Evolutionary conservation across 805 yeast species (phyloP), one percentile per base, ranked within the genome.

Genomic region (Metschnikowia continentalis): DNA sequence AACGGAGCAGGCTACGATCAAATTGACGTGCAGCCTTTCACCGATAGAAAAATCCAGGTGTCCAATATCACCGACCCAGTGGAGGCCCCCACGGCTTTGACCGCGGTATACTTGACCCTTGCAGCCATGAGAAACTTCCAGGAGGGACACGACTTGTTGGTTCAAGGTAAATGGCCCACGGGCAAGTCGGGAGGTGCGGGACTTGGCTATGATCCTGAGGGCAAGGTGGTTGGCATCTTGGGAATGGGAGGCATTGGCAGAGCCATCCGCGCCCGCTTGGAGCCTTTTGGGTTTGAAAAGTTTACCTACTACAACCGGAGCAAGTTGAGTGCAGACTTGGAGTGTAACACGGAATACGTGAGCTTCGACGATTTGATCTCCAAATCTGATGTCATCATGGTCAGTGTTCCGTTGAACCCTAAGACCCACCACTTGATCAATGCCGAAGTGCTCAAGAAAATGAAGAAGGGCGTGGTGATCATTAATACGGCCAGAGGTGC

Each of bases 211-310:
- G 91, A 85, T 61, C 95, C 95, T 15, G 82, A 76, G 54, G 89
- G 88, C 7, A 84, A 85, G 62, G 76, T 76, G 17, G 84, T 90
- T 20, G 96, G 96, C 45, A 83, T 90, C 49, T 72, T 86, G 47
- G 96, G 96, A 14, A 77, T 90, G 80, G 96, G 96, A 33, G 96
- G 96, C 35, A 89, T 90, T 68, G 96, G 96, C 43, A 80, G 90
- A 52, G 87, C 88, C 32, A 82, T 90, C 47, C 77, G 89, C 48
- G 81, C 82, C 56, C 78, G 92, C 59, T 75, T 88, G 54, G 68
- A 70, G 56, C 91, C 92, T 7, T 89, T 90, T 67, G 96, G 94
- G 2, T 88, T 89, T 67, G 70, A 67, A 33, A 82, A 80, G 60
- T 80, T 86, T 56, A 67, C 85, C 36, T 90, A 90, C 69, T 78